These are phyloP conservation scores for Erodium chrysanthum DNA, from an alignment of 441 rosid genomes.

Conservation along the genomic window DNA sequence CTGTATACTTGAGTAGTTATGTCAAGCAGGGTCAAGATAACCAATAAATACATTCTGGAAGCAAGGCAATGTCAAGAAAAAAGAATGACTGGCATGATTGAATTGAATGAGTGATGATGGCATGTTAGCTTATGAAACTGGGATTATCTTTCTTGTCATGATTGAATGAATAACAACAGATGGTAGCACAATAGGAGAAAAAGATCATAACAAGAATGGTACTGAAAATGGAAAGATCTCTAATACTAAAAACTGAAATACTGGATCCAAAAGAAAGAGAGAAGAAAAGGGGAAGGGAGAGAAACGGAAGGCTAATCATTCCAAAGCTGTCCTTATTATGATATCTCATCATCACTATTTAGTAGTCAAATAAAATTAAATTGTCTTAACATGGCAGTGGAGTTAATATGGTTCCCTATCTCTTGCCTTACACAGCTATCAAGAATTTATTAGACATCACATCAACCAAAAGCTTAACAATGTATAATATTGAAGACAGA, in stretches of 20 bases:
- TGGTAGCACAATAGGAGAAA: background rate
- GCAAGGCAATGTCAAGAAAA: background rate
- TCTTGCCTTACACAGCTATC: background rate
- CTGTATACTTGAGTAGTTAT: background rate
- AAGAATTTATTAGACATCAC: background rate
- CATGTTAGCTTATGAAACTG: background rate
- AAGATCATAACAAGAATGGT: background rate
- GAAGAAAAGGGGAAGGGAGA: background rate
- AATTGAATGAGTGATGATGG: background rate
- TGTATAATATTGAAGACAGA: background rate
- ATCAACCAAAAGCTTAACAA: background rate
- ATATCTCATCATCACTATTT: background rate
- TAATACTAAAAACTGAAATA: no score
- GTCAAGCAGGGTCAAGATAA: background rate
- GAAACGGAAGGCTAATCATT: background rate
- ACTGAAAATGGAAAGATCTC: background rate
- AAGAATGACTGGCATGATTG: background rate
- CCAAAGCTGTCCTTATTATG: background rate
- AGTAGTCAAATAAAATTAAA: background rate
- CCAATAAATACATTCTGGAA: background rate
- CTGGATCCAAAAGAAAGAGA: no score
- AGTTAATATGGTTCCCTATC: background rate
- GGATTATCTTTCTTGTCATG: background rate
- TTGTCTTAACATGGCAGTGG: background rate
- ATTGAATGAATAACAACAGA: background rate